phyloP scores from a whole-genome alignment of 768 basidiomycete genomes.

The Russula olivacea region DNA sequence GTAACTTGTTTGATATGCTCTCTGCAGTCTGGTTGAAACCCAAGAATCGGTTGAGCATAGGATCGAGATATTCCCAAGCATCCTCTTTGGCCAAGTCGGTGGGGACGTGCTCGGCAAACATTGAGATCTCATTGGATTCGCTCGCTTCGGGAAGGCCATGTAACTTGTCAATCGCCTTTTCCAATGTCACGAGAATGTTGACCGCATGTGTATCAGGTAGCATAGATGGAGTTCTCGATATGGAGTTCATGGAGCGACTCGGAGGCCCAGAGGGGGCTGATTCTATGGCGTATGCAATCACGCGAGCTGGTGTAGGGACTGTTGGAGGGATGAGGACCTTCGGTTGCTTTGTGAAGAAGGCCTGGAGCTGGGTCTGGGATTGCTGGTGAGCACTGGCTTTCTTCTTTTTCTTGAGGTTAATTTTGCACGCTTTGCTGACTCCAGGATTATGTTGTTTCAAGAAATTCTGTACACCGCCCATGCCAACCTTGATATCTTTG shows the following conservation, averaged over 20 bases:
- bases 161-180: neutral
- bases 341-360: neutral
- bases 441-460: neutral
- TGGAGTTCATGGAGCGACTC: neutral
- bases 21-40: neutral
- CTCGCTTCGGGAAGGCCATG: neutral
- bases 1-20: neutral
- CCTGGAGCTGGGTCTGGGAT: neutral
- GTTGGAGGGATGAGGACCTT: neutral
- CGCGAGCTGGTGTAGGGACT: neutral
- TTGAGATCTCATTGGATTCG: neutral
- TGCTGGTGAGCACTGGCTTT: neutral
- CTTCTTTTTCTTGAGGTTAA: neutral
- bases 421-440: neutral
- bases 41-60: neutral
- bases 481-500: neutral
- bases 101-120: neutral
- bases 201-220: neutral
- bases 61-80: neutral
- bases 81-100: neutral
- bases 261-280: neutral
- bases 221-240: neutral
- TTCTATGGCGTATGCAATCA: neutral
- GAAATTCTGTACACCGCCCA: neutral
- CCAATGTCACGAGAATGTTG: neutral